phyloP scores from a whole-genome alignment of 106 monocot genomes.

The Dactylorhiza incarnata region DNA sequence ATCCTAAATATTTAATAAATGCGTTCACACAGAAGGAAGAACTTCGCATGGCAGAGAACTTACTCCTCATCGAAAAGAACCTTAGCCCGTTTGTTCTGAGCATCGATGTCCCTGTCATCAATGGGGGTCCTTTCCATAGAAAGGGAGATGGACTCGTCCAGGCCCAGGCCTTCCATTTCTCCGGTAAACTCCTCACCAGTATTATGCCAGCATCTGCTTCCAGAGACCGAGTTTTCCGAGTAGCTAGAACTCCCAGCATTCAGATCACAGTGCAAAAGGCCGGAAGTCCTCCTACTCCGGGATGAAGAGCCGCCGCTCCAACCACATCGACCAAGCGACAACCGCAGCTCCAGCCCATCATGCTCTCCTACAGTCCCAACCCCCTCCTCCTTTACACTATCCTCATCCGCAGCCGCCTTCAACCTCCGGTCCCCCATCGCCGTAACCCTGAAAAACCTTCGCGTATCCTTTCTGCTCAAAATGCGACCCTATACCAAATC shows the following conservation, averaged over 20 bases:
- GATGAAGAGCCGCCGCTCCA: background rate
- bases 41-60: background rate
- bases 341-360: background rate
- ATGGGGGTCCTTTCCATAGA: background rate
- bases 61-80: background rate
- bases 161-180: background rate
- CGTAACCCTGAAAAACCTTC: background rate
- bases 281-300: background rate
- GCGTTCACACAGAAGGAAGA: background rate
- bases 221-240: background rate
- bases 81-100: constrained; percentile 7
- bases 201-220: background rate
- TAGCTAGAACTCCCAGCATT: background rate
- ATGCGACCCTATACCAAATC: background rate
- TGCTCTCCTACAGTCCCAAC: background rate
- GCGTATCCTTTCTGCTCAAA: background rate
- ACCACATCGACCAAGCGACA: constrained; percentile 3
- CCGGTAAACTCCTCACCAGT: background rate
- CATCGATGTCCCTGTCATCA: background rate
- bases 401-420: constrained; percentile 1
- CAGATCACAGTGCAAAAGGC: background rate
- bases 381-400: background rate
- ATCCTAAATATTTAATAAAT: background rate
- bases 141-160: background rate
- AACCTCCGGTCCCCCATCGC: constrained; percentile 1